Evolutionary conservation across 225 moss, liverwort and hornwort genomes (phyloP), one percentile per base, ranked within the genome.

Genomic region (Marchantia paleacea): DNA sequence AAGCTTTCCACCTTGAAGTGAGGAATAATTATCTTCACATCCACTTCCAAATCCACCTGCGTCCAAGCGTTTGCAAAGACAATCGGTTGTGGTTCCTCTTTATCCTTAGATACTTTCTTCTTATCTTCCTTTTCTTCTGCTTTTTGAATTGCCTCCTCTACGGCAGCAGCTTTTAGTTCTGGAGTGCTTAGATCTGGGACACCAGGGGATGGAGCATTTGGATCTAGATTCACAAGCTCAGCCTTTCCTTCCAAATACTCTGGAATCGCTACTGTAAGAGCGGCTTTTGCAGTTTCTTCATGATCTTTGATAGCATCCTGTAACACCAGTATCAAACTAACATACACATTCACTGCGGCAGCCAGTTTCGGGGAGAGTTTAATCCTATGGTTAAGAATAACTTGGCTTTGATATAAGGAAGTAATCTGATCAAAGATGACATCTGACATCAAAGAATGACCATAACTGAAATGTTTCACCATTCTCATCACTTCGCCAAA

Each of bases 11-110:
- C 96, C 89, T 92, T 90, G 72, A 96, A 92, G 78, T 89, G 86
- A 0, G 94, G 94, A 66, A 96, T 85, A 55, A 94, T 80, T 8
- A 88, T 84, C 71, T 80, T 90, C 6, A 89, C 81, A 63, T 91
- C 87, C 62, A 94, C 91, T 6, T 70, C 83, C 66, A 90, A 75
- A 51, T 87, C 77, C 0, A 85, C 86, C 87, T 96, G 94, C 4
- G 77, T 82, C 80, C 86, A 87, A 20, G 80, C 85, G 60, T 94
- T 80, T 65, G 86, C 89, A 76, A 83, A 83, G 16, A 87, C 79
- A 16, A 84, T 81, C 19, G 62, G 15, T 26, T 77, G 58, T 3
- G 82, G 69, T 51, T 75, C 79, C 26, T 75, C 53, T 6, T 78
- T 77, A 7, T 65, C 78, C 39, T 78, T 64, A 0, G 8, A 66